A percentile compares a stretch with the other conserved stretches of the same genome.
Evolutionary conservation across 768 basidiomycete species (phyloP).

Genomic region (Boletus sp.): DNA sequence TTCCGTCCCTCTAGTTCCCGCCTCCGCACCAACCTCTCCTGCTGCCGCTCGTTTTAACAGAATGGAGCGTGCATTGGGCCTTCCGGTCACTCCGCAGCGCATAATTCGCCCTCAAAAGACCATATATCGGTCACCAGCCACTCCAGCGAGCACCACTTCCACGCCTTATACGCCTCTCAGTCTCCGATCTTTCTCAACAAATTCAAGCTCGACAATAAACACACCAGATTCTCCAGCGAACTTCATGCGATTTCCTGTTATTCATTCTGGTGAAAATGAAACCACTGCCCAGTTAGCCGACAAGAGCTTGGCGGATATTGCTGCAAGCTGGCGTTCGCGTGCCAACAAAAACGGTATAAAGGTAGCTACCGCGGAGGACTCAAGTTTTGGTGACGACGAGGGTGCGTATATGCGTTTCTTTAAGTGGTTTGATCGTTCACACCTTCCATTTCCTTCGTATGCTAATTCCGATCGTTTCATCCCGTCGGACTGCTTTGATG

Average conservation of each 20-base stretch:
- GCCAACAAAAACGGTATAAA: constrained; percentile 71
- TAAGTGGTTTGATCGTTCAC: constrained; percentile 16
- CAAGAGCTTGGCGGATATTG: constrained; percentile 54
- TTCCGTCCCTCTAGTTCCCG: constrained; percentile 32
- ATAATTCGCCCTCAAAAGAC: constrained; percentile 43
- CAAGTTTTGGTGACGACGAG: constrained; percentile 47
- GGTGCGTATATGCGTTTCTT: constrained; percentile 34
- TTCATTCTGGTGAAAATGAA: constrained; percentile 44
- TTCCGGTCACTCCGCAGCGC: constrained; percentile 67
- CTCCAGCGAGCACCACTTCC: constrained; percentile 49
- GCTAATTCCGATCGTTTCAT: constrained; percentile 7
- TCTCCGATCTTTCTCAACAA: constrained; percentile 56
- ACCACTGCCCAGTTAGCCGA: constrained; percentile 31
- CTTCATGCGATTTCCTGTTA: constrained; percentile 41
- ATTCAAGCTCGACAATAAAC: constrained; percentile 49
- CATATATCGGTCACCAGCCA: constrained; percentile 54
- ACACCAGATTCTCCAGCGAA: constrained; percentile 48
- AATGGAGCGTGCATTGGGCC: constrained; percentile 27
- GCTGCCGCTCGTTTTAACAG: constrained; percentile 35
- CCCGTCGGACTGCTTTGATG: constrained; percentile 1
- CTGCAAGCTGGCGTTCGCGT: constrained; percentile 68
- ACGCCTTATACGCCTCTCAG: constrained; percentile 70
- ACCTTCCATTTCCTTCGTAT: neutral
- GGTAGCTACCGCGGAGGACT: constrained; percentile 43
- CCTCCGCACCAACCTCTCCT: constrained; percentile 45